Base-by-base conservation (phyloP, 306 rosid species). In the Spatholobus suberectus region DNA sequence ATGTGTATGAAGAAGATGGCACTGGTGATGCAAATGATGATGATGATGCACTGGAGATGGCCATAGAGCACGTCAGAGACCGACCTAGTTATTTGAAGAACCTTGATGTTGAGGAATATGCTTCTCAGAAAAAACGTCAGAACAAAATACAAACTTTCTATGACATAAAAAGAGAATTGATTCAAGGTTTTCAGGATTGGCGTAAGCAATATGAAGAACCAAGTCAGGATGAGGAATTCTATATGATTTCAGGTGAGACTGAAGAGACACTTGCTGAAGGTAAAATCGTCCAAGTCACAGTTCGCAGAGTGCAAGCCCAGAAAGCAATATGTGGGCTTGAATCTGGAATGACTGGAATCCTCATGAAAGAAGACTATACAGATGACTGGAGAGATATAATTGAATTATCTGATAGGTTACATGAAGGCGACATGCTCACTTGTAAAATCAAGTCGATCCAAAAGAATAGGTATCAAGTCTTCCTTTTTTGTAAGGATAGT, bases 261-360 rank as follows among this genome's bases (percentile, higher is more conserved):
- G 98, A 90, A 81, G 98, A 94, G 69, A 91, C 98, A 49, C 92
- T 96, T 82, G 94, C 97, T 52, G 99, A 96, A 80, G 99, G 99
- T 20, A 92, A 91, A 88, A 89, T 91, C 52, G 94, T 96, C 65
- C 99, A 94, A 84, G 99, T 97, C 70, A 94, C 98, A 6, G 94
- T 96, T 27, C 92, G 94, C 81, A 88, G 93, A 85, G 93, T 92
- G 75, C 97, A 90, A 83, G 93, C 90, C 54, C 94, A 91, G 76
- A 96, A 82, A 73, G 99, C 99, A 69, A 90, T 96, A 23, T 96
- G 96, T 80, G 98, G 76, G 52, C 91, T 96, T 75, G 99, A 96
- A 87, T 90, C 99, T 79, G 99, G 99, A 70, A 88, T 96, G 89
- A 94, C 99, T 51, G 99, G 99, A 81, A 96, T 96, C 83, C 98